These are phyloP conservation scores for Saccharomyces pastorianus DNA, from an alignment of 1,139 yeast species.

Conservation along the genomic window DNA sequence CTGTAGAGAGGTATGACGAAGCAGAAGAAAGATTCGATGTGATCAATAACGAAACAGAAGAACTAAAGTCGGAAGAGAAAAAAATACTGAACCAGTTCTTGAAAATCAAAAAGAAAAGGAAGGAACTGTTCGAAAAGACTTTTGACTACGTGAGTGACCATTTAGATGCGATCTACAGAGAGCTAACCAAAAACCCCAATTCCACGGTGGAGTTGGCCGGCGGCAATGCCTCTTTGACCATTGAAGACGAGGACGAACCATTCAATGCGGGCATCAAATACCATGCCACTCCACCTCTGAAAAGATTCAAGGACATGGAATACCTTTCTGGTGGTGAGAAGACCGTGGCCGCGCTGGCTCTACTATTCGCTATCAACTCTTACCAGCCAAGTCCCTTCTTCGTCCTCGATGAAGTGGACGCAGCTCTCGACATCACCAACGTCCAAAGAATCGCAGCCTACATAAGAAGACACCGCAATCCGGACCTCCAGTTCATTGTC, in stretches of 20 bases:
- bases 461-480: conserved; percentile 67
- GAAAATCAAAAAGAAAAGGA: conserved; percentile 51
- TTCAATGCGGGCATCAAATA: conserved; percentile 75
- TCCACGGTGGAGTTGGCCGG: conserved; percentile 65
- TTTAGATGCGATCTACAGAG: conserved; percentile 80
- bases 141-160: conserved; percentile 65
- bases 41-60: conserved; percentile 58
- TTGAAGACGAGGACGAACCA: conserved; percentile 88
- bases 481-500: conserved; percentile 83
- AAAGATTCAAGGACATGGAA: conserved; percentile 88
- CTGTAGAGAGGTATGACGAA: conserved; percentile 65
- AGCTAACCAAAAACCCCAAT: conserved; percentile 52
- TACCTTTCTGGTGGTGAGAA: conserved; percentile 94
- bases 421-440: conserved; percentile 87
- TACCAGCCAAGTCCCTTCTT: conserved; percentile 93
- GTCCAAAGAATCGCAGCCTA: conserved; percentile 80
- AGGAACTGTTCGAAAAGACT: conserved; percentile 57
- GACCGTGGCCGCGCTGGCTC: conserved; percentile 90
- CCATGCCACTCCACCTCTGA: conserved; percentile 96
- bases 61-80: conserved; percentile 55
- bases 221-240: conserved; percentile 82
- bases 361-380: conserved; percentile 84
- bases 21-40: conserved; percentile 54
- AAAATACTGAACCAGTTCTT: conserved; percentile 51
- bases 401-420: conserved; percentile 93